phyloP scores from a whole-genome alignment of 2,329 filamentous ascomycete genomes.

The Parafenestella ontariensis region DNA sequence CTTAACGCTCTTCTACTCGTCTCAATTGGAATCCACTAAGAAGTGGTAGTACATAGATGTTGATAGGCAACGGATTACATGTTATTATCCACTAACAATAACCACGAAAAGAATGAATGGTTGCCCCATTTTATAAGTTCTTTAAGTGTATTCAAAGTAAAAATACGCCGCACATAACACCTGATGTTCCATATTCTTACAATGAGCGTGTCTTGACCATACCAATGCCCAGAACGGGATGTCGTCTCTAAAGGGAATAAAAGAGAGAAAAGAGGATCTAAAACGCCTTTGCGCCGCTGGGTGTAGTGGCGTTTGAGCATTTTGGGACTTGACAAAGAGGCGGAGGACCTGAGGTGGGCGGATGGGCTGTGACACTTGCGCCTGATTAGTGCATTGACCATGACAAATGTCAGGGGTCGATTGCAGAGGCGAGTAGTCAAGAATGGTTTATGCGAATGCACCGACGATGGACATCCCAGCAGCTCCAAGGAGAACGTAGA shows the following conservation, averaged over 20 bases:
- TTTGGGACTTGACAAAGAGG: background rate
- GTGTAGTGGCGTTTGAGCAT: background rate
- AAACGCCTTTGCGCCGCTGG: background rate
- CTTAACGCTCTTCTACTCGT: background rate
- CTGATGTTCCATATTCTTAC: constrained; percentile 1
- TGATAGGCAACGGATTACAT: constrained; percentile 48
- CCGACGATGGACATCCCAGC: constrained; percentile 48
- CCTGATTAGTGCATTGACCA: background rate
- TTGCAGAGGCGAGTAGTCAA: background rate
- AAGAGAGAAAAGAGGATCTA: constrained; percentile 5
- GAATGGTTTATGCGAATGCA: constrained; percentile 40
- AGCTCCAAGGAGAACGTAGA: constrained; percentile 47
- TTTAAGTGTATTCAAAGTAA: constrained; percentile 21
- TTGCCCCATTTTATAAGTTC: constrained; percentile 41
- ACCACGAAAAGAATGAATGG: constrained; percentile 45
- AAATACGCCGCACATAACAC: constrained; percentile 7
- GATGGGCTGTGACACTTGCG: background rate
- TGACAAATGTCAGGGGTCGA: background rate
- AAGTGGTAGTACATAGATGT: constrained; percentile 15
- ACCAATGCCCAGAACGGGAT: background rate
- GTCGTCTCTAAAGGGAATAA: background rate
- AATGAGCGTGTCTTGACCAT: constrained; percentile 1
- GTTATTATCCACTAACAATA: constrained; percentile 40
- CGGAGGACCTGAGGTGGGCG: background rate
- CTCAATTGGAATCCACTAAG: background rate